Evolutionary conservation across 2,329 filamentous ascomycete species (phyloP).

Genomic region (Curvularia lunata): DNA sequence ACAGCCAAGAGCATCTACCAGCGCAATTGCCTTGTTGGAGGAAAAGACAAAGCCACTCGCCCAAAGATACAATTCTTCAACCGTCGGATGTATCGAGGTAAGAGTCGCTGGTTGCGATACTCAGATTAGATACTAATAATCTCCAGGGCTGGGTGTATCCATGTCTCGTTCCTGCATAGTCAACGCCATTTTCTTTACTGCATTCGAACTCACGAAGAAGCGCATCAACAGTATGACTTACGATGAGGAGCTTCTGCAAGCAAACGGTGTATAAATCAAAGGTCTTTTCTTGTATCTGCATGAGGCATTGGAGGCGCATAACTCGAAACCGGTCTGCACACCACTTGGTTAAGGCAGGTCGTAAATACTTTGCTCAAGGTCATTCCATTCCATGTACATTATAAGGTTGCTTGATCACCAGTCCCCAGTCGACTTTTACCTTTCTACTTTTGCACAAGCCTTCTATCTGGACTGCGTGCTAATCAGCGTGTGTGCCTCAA

Average conservation of each 20-base stretch:
- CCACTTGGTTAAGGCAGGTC: slow-evolving; percentile 19
- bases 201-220: slow-evolving; percentile 81
- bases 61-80: slow-evolving; percentile 82
- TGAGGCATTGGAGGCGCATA: slow-evolving; percentile 32
- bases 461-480: neutral
- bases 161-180: slow-evolving; percentile 82
- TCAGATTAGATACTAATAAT: slow-evolving; percentile 1
- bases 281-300: slow-evolving; percentile 24
- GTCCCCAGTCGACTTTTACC: neutral
- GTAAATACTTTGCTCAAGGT: neutral
- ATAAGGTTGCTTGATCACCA: neutral
- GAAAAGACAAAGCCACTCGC: slow-evolving; percentile 60
- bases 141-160: slow-evolving; percentile 71
- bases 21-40: slow-evolving; percentile 75
- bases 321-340: slow-evolving; percentile 22
- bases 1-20: slow-evolving; percentile 87
- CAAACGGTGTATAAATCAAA: slow-evolving; percentile 28
- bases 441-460: neutral
- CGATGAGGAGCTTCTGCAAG: slow-evolving; percentile 46
- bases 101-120: slow-evolving; percentile 5
- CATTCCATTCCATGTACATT: no score
- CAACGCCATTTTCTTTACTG: slow-evolving; percentile 89
- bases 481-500: neutral
- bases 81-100: slow-evolving; percentile 78
- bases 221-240: slow-evolving; percentile 54